phyloP scores from a whole-genome alignment of 441 rosid species.

The Dalechampia spathulata region DNA sequence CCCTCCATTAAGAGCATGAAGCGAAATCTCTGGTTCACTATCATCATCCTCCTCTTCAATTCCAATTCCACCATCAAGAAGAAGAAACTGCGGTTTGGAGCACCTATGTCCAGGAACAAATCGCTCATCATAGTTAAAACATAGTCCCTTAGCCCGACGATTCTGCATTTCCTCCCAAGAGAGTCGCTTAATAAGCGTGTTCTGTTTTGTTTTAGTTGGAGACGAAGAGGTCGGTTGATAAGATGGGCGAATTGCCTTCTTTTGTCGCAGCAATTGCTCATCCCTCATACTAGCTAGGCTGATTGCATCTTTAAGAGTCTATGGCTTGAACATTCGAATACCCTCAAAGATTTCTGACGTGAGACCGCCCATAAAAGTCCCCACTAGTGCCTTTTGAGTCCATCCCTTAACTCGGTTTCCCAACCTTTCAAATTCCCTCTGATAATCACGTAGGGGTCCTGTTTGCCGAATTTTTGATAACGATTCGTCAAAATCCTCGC shows the following conservation, averaged over 20 bases:
- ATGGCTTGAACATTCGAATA: background rate
- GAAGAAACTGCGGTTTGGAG: background rate
- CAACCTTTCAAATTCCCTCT: too few species aligned
- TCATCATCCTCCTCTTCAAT: background rate
- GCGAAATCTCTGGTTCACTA: background rate
- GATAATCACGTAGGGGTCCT: too few species aligned
- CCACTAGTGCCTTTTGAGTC: too few species aligned
- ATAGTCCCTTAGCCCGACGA: too few species aligned
- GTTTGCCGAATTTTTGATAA: too few species aligned
- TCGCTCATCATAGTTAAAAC: too few species aligned
- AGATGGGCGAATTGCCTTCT: background rate
- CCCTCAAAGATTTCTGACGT: too few species aligned
- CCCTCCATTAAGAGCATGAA: constrained; percentile 1
- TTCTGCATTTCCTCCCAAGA: too few species aligned
- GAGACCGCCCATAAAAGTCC: too few species aligned
- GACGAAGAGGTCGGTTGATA: background rate
- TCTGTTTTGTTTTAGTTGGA: background rate
- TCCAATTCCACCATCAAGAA: background rate
- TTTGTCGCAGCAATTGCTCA: background rate
- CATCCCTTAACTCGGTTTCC: too few species aligned
- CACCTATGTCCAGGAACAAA: background rate
- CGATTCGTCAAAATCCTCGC: too few species aligned
- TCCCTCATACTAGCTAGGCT: background rate
- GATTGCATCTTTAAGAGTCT: background rate
- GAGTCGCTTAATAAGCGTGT: background rate